Conservation (phyloP, 2,329 filamentous ascomycete genomes). For the Pseudopyrenochaeta lycopersici region DNA sequence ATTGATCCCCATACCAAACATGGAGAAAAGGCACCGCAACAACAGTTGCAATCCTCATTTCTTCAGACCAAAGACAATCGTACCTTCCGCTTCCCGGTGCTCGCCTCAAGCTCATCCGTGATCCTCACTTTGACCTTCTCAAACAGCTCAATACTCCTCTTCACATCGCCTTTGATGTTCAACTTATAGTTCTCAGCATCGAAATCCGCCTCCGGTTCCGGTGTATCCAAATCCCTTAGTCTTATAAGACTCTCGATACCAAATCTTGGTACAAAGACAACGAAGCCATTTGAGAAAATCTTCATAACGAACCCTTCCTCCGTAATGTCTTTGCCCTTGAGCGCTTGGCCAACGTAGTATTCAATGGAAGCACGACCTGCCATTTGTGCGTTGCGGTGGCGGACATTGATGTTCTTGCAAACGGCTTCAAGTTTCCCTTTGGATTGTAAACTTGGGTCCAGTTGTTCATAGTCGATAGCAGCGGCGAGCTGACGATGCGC, state of each 20-base stretch:
- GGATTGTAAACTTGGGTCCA: conserved; percentile 83
- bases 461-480: conserved; percentile 88
- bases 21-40: not conserved
- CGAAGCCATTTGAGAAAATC: conserved; percentile 96
- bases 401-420: conserved; percentile 97
- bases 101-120: conserved; percentile 90
- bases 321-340: conserved; percentile 77
- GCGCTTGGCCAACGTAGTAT: conserved; percentile 96
- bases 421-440: conserved; percentile 88
- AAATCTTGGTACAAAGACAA: conserved; percentile 94
- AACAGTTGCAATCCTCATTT: not conserved
- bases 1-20: too few species aligned
- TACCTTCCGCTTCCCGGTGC: conserved; percentile 93
- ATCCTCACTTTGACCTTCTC: conserved; percentile 90
- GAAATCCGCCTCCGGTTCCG: conserved; percentile 80
- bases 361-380: conserved; percentile 93
- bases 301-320: conserved; percentile 97
- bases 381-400: conserved; percentile 96
- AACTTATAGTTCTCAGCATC: conserved; percentile 88
- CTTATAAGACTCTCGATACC: conserved; percentile 94
- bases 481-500: conserved; percentile 94
- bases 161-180: conserved; percentile 64
- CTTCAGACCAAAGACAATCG: conserved; percentile 68
- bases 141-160: conserved; percentile 79
- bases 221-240: conserved; percentile 80